Evolutionary conservation across 805 yeast genomes (phyloP), one percentile per base, ranked within the genome.

Genomic region (Pichia rugopelliculosa): DNA sequence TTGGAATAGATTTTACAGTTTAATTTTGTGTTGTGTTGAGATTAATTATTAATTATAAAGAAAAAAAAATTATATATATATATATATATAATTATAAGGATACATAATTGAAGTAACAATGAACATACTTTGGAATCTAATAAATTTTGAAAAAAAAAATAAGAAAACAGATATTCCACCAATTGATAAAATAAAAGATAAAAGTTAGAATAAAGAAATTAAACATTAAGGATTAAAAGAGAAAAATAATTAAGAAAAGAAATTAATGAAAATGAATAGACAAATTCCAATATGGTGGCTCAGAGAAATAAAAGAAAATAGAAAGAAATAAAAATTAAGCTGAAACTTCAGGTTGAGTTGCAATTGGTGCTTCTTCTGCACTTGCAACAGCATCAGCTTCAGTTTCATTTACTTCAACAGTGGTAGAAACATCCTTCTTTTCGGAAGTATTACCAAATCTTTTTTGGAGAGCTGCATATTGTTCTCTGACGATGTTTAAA

Each of bases 391-490:
- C 4, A 22, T 44, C 48, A 13, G 52, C 52, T 39, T 49, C 40
- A 34, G 44, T 9, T 27, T 27, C 21, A 24, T 51, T 44, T 23
- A 44, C 48, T 38, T 49, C 55, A 9, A n/a, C n/a, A n/a, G n/a
- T n/a, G n/a, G n/a, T n/a, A n/a, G n/a, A n/a, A 39, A 42, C 25
- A 46, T 48, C 43, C 23, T 26, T 45, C 48, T 52, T 50, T 39
- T 45, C 49, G 42, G 47, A 45, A 36, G 39, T 42, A 12, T 23
- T 17, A 38, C 57, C 56, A 48, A 64, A 57, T 57, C 66, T 60
- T 48, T 59, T 64, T 49, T 58, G 56, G 46, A 64, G 27, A 9
- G 60, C 51, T 34, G 59, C 65, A 55, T 56, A 59, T 51, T 63
- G 68, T 39, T 55, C 54, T 57, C 64, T 64, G 30, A 60, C 55